Base-by-base conservation (phyloP, 2,329 filamentous ascomycete species). In the Paradendryphiella salina region DNA sequence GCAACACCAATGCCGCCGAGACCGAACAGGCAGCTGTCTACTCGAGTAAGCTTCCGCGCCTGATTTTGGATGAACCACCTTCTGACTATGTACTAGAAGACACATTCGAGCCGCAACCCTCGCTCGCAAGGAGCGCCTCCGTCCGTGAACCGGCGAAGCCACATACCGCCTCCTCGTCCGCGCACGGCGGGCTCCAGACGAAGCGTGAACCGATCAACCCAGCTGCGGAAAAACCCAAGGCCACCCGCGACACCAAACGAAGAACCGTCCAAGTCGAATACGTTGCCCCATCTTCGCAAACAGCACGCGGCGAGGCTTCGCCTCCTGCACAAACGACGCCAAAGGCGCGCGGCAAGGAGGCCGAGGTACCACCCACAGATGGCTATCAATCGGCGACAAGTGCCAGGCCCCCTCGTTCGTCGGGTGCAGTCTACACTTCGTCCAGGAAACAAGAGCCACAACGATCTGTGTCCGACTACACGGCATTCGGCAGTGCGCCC, bases 251-350 rank as follows among this genome's bases (percentile, higher is more conserved):
- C 70, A 88, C 88, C 65, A 97, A 97, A 76, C 86, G 94, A 50
- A 85, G 92, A 63, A 99, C 94, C 0, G 90, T 99, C 0, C 94
- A 99, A 75, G 89, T 99, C 54, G 94, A 99, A 77, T 99, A 99
- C 73, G 94, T 97, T 49, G 89, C 92, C 15, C 94, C 94, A 18
- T 86, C 87, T 20, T 95, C 90, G 5, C 86, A 93, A 67, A 96
- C 93, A 0, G 82, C 87, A 56, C 84, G 93, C 58, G 90, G 88
- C 23, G 83, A 83, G 47, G 57, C 70, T 28, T 73, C 72, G 20
- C 72, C 75, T 17, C 63, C 69, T 40, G 55, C 61, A 15, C 73
- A 71, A 46, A 56, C 71, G 40, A 60, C 73, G 59, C 69, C 81
- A 49, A 76, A 79, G 66, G 79, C 81, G 41, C 77, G 82, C 48